These are phyloP conservation scores for Hansenula lynferdii DNA, from an alignment of 1,139 yeast species.

Conservation along the genomic window DNA sequence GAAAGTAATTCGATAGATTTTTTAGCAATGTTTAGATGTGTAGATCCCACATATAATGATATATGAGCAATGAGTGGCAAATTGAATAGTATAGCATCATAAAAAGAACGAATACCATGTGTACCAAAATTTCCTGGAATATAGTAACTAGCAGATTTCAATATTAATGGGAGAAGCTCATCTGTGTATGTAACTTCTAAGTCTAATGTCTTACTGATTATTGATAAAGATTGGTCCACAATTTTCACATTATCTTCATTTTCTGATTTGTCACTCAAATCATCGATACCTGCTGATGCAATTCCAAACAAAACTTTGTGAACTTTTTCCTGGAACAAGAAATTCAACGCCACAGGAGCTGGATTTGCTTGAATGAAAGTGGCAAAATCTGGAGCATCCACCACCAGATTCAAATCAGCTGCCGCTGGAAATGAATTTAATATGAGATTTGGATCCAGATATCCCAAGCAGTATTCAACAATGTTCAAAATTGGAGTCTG, in stretches of 20 bases:
- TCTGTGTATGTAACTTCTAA: conserved; percentile 52
- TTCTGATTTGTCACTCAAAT: conserved; percentile 33
- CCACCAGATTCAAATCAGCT: conserved; percentile 45
- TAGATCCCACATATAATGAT: conserved; percentile 61
- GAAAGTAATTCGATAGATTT: conserved; percentile 49
- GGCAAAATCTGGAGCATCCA: conserved; percentile 36
- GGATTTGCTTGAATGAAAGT: conserved; percentile 54
- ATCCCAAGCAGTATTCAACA: conserved; percentile 46
- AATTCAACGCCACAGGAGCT: conserved; percentile 59
- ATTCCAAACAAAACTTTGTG: conserved; percentile 52
- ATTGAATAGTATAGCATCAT: conserved; percentile 66
- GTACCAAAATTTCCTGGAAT: conserved; percentile 51
- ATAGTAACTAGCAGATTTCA: conserved; percentile 32
- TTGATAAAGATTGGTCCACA: conserved; percentile 33
- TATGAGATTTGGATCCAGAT: conserved; percentile 62
- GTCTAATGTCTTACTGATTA: conserved; percentile 46
- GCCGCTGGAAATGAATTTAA: conserved; percentile 44
- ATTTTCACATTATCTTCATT: conserved; percentile 30
- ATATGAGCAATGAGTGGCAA: conserved; percentile 65
- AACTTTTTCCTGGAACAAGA: conserved; percentile 54
- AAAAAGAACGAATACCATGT: conserved; percentile 59
- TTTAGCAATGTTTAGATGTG: conserved; percentile 44
- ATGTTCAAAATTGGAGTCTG: conserved; percentile 51
- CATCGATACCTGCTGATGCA: conserved; percentile 53
- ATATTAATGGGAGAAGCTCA: conserved; percentile 36